Base-by-base conservation (phyloP, 306 rosid genomes). In the Argentina anserina region DNA sequence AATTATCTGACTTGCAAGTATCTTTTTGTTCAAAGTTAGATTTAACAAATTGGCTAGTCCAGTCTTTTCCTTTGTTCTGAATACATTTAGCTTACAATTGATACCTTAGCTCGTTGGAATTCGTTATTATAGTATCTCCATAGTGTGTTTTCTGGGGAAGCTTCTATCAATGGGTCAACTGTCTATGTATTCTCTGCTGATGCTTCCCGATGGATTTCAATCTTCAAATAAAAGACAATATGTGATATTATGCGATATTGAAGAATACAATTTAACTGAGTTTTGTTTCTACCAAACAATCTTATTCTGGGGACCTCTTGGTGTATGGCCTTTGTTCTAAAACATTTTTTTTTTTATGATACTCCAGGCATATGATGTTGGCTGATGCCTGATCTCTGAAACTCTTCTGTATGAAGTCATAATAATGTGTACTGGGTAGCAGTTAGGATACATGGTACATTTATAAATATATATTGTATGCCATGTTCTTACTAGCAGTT, bases 1-100 rank as follows among this genome's bases (percentile, higher is more conserved):
- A 74, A 36, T 75, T 74, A 65, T 63, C 64, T 78, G 37, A 70
- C 47, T 15, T 25, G 41, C 17, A 71, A 65, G 50, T 70, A 18
- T 49, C 2, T 40, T 25, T 20, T 56, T 10, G 11, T 20, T 18
- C 3, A 12, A 67, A 10, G 3, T 46, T 46, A 68, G 58, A 18
- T 45, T 31, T 26, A 29, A 46, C 25, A 26, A 10, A 45, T 67
- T 67, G 11, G 39, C 17, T 29, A n/a, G n/a, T 67, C 71, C 17
- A 3, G 26, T 67, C 36, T 21, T 46, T 40, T 40, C 13, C 18
- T 20, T n/a, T 6, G 59, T 23, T n/a, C 28, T 21, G 29, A 8
- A 18, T 28, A 37, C 11, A 9, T 13, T n/a, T n/a, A n/a, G n/a
- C n/a, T n/a, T n/a, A 42, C 70, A 8, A 42, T 20, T 15, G 31